Conservation (phyloP, 2,329 filamentous ascomycete species). For the Penicillium sp. region DNA sequence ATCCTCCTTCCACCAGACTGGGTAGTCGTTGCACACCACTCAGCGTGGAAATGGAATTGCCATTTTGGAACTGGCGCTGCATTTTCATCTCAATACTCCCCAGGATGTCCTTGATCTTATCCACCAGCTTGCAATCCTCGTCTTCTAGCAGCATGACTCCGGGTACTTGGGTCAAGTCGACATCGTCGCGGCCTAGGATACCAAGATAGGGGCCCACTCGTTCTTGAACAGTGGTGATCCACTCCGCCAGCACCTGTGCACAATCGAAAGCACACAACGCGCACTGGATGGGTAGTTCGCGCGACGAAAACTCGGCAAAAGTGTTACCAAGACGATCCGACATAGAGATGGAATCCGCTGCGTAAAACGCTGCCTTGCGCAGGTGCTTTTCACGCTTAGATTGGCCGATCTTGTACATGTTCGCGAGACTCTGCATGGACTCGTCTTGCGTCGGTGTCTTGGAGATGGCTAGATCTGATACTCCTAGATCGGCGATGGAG, state of each 20-base stretch:
- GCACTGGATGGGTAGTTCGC: constrained; percentile 84
- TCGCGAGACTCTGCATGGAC: constrained; percentile 28
- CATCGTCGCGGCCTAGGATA: constrained; percentile 76
- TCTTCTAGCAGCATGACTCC: constrained; percentile 88
- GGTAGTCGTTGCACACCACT: constrained; percentile 54
- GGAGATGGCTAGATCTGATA: constrained; percentile 37
- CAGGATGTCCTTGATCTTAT: constrained; percentile 78
- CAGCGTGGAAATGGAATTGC: constrained; percentile 53
- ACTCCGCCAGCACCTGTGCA: constrained; percentile 88
- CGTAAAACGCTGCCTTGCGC: constrained; percentile 92
- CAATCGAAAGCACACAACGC: constrained; percentile 93
- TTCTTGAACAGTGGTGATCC: constrained; percentile 89
- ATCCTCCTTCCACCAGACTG: constrained; percentile 66
- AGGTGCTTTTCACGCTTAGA: constrained; percentile 81
- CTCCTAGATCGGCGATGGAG: constrained; percentile 38
- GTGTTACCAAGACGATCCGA: constrained; percentile 81
- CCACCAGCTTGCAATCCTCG: constrained; percentile 81
- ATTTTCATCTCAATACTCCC: constrained; percentile 76
- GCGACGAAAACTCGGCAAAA: constrained; percentile 77
- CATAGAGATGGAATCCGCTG: constrained; percentile 85
- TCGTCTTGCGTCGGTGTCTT: constrained; percentile 38
- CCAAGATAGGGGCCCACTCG: constrained; percentile 87
- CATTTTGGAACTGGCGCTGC: constrained; percentile 56
- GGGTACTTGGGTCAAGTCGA: constrained; percentile 76
- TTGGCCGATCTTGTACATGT: constrained; percentile 36